A percentile compares a stretch with the other conserved stretches of the same genome.
Evolutionary conservation across 2,329 filamentous ascomycete species (phyloP).

Genomic region (Colletotrichum limetticola): DNA sequence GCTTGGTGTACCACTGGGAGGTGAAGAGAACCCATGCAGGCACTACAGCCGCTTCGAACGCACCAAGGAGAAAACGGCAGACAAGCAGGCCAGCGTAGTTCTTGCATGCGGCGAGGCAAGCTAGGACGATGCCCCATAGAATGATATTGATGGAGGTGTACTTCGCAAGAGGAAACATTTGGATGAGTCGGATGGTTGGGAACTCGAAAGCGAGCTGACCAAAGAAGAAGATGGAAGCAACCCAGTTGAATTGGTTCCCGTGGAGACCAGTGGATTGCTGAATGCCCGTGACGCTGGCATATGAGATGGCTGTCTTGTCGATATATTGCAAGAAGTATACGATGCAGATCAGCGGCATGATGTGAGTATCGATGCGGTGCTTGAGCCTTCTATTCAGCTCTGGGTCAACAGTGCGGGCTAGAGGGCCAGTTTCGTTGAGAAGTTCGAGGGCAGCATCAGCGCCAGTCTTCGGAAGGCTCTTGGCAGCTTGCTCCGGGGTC

Average conservation of each 20-base stretch:
- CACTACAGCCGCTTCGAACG: slow-evolving; percentile 75
- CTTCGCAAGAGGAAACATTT: slow-evolving; percentile 50
- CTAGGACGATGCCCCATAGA: slow-evolving; percentile 54
- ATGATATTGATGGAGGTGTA: slow-evolving; percentile 49
- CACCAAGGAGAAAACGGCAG: slow-evolving; percentile 74
- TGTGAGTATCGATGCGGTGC: slow-evolving; percentile 64
- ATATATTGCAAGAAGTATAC: slow-evolving; percentile 71
- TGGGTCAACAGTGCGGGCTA: slow-evolving; percentile 30
- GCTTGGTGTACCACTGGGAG: slow-evolving; percentile 78
- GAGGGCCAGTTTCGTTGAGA: slow-evolving; percentile 22
- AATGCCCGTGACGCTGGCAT: slow-evolving; percentile 67
- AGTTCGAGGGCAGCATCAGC: slow-evolving; percentile 22
- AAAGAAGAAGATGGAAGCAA: slow-evolving; percentile 48
- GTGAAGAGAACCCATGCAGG: slow-evolving; percentile 77
- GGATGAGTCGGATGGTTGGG: slow-evolving; percentile 50
- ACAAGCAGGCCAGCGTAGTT: slow-evolving; percentile 71
- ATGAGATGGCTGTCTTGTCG: slow-evolving; percentile 68
- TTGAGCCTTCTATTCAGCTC: slow-evolving; percentile 51
- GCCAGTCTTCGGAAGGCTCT: not conserved
- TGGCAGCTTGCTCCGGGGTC: not conserved
- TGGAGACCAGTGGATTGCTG: slow-evolving; percentile 56
- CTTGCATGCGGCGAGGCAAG: slow-evolving; percentile 70
- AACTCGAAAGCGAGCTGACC: slow-evolving; percentile 50
- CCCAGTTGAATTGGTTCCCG: slow-evolving; percentile 56
- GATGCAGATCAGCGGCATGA: slow-evolving; percentile 67